Evolutionary conservation across 192 early-diverging fungal species (phyloP), one percentile per base, ranked within the genome.

Genomic region (Backusella liffmaniae): DNA sequence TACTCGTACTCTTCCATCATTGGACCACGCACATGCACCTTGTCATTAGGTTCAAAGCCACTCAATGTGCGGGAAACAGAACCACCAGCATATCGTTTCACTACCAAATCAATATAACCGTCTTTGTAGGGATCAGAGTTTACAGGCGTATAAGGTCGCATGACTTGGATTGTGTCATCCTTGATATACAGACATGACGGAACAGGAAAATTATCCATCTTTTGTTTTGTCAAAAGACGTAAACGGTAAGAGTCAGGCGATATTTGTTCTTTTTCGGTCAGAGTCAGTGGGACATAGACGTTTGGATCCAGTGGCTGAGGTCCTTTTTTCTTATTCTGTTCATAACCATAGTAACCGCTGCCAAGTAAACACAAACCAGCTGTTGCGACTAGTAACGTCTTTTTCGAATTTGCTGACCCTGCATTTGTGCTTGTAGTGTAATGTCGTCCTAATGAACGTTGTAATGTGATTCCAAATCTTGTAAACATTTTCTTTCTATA

Each of bases 121-220:
- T 86, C 84, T 5, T 80, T 75, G 5, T 75, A 72, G 9, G 88
- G 82, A 0, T 78, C 71, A 32, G 83, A 80, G 39, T 83, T 87
- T 1, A 94, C 82, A 4, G 92, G 92, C 26, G 92, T 94, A 70
- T 92, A 94, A 3, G 87, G 86, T 13, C 92, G 79, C 81, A 87
- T 86, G 29, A 90, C 90, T 75, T 94, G 91, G 66, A 91, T 89
- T 69, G 85, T 62, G 72, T 92, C 88, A 76, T 92, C 91, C 73
- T 94, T 92, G 65, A 92, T 84, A 56, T 91, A 88, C 4, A 94
- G 62, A 13, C 86, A 86, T 75, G 89, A 91, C 7, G 83, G 79
- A 66, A 90, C 82, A 37, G 85, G 84, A 46, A 87, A 88, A 13
- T 29, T 5, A 34, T 79, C 36, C 7, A 2, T 9, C 2, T 34